Evolutionary conservation across 805 yeast species (phyloP).

Genomic region (Hanseniaspora lindneri): DNA sequence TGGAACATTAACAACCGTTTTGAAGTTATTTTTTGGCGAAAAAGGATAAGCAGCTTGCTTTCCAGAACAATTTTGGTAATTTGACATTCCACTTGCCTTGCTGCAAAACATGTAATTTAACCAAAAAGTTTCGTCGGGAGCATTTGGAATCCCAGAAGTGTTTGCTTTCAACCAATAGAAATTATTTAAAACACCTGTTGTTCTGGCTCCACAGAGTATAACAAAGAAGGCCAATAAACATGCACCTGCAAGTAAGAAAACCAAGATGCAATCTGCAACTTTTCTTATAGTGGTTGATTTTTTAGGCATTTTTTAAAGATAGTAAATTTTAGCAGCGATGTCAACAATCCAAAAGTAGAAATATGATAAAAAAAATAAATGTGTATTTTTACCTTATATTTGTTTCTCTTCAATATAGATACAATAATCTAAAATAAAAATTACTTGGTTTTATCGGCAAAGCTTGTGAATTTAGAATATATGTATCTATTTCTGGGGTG

Average conservation of each 20-base stretch:
- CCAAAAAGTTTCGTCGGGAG: slow-evolving; percentile 53
- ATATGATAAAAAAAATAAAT: no score
- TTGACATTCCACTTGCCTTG: slow-evolving; percentile 30
- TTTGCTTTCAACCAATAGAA: slow-evolving; percentile 76
- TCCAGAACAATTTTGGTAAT: slow-evolving; percentile 39
- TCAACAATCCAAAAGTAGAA: no score
- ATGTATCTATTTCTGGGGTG: no score
- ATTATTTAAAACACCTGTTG: slow-evolving; percentile 42
- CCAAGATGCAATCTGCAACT: slow-evolving; percentile 26
- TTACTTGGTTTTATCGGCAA: no score
- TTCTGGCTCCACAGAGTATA: slow-evolving; percentile 52
- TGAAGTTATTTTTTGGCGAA: slow-evolving; percentile 69
- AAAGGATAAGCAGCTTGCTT: slow-evolving; percentile 70
- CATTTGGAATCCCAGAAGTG: slow-evolving; percentile 41
- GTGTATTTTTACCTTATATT: no score
- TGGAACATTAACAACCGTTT: slow-evolving; percentile 42
- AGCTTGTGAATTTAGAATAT: no score
- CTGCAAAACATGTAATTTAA: slow-evolving; percentile 60
- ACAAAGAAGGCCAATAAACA: slow-evolving; percentile 47
- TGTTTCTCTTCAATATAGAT: no score
- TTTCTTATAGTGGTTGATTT: slow-evolving; percentile 18
- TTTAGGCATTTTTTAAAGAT: no score
- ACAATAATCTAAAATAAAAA: no score
- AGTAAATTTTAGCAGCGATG: no score
- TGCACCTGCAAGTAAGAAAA: slow-evolving; percentile 36